phyloP scores from a whole-genome alignment of 148 eudicot genomes.

The Vaccinium myrtillus region DNA sequence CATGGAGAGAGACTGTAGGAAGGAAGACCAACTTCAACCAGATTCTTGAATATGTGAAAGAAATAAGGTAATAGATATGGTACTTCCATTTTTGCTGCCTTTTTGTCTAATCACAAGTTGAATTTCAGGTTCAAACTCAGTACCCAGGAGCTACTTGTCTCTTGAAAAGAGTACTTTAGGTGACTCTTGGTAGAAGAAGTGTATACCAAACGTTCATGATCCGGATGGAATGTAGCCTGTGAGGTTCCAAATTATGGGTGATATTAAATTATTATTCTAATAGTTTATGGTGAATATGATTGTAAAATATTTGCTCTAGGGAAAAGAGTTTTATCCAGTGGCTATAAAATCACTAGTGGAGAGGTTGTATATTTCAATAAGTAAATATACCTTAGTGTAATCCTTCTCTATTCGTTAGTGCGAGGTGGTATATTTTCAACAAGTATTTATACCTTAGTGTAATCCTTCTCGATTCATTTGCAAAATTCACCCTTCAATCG shows the following conservation, averaged over 20 bases:
- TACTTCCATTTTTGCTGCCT: not conserved
- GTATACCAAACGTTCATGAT: not conserved
- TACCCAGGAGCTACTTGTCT: not conserved
- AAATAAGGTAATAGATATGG: constrained; percentile 62
- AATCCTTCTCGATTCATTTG: not conserved
- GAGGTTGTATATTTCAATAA: not conserved
- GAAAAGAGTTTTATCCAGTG: not conserved
- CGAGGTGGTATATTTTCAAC: no score
- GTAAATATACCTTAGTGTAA: not conserved
- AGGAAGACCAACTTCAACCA: constrained; percentile 97
- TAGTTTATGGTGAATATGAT: not conserved
- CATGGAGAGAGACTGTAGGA: constrained; percentile 97
- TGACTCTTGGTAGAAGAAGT: no score
- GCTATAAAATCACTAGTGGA: not conserved
- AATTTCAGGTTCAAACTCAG: not conserved
- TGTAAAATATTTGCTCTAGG: not conserved
- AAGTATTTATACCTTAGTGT: no score
- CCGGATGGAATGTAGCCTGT: not conserved
- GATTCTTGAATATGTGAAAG: constrained; percentile 95
- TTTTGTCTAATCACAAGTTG: not conserved
- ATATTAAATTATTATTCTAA: not conserved
- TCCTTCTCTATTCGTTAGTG: no score
- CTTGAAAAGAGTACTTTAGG: not conserved
- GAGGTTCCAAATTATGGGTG: not conserved
- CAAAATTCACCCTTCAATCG: not conserved